Evolutionary conservation across 495 filamentous ascomycete genomes (phyloP), one percentile per base, ranked within the genome.

Genomic region (Hypoxylon lienhwacheense): DNA sequence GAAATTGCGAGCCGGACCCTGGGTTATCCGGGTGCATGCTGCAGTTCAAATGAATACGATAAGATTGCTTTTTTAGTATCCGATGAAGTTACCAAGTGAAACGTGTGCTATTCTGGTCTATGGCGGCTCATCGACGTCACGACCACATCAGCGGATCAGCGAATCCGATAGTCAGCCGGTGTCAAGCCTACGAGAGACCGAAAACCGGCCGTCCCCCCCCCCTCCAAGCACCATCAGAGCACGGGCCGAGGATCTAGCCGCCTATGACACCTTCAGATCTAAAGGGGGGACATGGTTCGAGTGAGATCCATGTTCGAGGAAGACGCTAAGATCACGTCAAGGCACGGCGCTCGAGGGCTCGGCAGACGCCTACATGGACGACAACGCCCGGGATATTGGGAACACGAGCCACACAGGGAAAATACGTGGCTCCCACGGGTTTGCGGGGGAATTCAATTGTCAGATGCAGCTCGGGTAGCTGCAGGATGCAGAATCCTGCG

Each of bases 361-460:
- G 37, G 37, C 10, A 25, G n/a, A 24, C 12, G 4, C 37, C 5
- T 12, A 8, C 8, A 41, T 12, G 7, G 24, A 14, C 21, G 6
- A 1, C 20, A 41, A 15, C 21, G 7, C 25, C 45, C 22, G 24
- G 32, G 29, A 29, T 16, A 15, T 41, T 21, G 22, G 53, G 16
- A 24, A 42, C 11, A 56, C 53, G 24, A 39, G 39, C 37, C 14
- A 22, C 11, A 22, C 35, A 24, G 17, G 16, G 21, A 14, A 49
- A 28, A 7, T 56, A 56, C 53, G 53, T 56, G 53, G 53, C 53
- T 49, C 22, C 14, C 31, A 16, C 16, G 36, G 36, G 44, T 48
- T 55, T 55, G 44, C 14, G 43, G 34, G 35, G 20, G 10, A 15
- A 39, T 14, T 26, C 12, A 24, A 17, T 43, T 48, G 21, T 48